These are phyloP conservation scores for Hortiboletus rubellus DNA, from an alignment of 1,284 basidiomycete genomes.

Conservation along the genomic window DNA sequence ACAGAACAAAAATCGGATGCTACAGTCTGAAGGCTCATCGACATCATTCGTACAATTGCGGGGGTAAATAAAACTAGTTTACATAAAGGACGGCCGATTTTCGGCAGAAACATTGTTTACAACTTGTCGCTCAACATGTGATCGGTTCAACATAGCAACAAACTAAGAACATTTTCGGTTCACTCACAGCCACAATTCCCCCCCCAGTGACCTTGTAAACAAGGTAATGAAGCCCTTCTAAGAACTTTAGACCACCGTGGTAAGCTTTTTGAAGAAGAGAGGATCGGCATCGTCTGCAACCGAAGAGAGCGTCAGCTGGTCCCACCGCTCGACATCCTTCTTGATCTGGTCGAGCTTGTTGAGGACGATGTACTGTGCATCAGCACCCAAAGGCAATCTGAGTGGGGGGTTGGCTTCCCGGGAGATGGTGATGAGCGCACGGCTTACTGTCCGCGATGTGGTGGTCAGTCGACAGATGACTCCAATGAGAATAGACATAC, in stretches of 20 bases:
- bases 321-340: constrained; percentile 22
- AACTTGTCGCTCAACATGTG: no score
- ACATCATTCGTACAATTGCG: not conserved
- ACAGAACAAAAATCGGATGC: not conserved
- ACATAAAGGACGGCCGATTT: no score
- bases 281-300: constrained; percentile 28
- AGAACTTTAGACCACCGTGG: not conserved
- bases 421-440: constrained; percentile 20
- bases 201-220: no score
- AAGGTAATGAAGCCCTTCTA: not conserved
- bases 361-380: constrained; percentile 21
- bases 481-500: constrained; percentile 1
- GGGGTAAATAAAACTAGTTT: no score
- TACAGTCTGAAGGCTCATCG: not conserved
- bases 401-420: constrained; percentile 22
- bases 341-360: constrained; percentile 19
- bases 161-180: no score
- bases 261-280: constrained; percentile 12
- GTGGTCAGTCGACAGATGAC: not conserved
- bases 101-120: no score
- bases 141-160: no score
- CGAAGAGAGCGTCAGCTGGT: constrained; percentile 16
- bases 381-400: constrained; percentile 23
- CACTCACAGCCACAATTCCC: no score
- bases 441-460: constrained; percentile 12